Conservation (phyloP, 345 rosid species). For the Hibiscus syriacus region DNA sequence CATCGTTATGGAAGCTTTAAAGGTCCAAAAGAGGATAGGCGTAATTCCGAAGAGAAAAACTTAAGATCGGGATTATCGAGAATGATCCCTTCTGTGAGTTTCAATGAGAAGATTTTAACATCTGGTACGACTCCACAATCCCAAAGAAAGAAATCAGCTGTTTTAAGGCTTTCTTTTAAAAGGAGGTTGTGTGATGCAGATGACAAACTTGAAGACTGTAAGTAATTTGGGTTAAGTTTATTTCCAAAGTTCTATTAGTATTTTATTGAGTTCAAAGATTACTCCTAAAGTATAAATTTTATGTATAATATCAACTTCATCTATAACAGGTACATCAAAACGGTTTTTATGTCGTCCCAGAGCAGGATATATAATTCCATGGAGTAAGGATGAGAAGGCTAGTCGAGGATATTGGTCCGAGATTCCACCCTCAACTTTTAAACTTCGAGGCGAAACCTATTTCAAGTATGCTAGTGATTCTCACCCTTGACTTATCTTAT, state of each 20-base stretch:
- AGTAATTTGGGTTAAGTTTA: neutral
- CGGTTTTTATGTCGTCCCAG: slow-evolving; percentile 48
- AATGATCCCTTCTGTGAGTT: slow-evolving; percentile 26
- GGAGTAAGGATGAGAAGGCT: slow-evolving; percentile 38
- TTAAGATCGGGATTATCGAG: slow-evolving; percentile 15
- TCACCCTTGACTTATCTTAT: neutral
- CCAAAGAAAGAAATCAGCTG: slow-evolving; percentile 14
- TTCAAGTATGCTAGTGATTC: slow-evolving; percentile 44
- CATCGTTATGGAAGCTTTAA: slow-evolving; percentile 7
- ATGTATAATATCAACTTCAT: neutral
- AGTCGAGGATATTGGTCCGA: slow-evolving; percentile 55
- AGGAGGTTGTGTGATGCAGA: slow-evolving; percentile 53
- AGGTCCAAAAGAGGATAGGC: slow-evolving; percentile 1
- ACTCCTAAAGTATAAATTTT: neutral
- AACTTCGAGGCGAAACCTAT: slow-evolving; percentile 55
- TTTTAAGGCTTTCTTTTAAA: slow-evolving; percentile 27
- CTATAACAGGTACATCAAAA: slow-evolving; percentile 51
- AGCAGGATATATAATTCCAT: slow-evolving; percentile 53
- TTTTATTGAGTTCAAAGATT: neutral
- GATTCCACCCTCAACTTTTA: slow-evolving; percentile 62
- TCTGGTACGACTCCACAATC: slow-evolving; percentile 16
- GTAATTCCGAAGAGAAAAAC: slow-evolving; percentile 5
- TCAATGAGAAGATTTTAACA: slow-evolving; percentile 25
- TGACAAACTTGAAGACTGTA: slow-evolving; percentile 18
- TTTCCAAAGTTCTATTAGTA: neutral